Evolutionary conservation across 768 basidiomycete genomes (phyloP).

Genomic region (Termitomyces sp.): DNA sequence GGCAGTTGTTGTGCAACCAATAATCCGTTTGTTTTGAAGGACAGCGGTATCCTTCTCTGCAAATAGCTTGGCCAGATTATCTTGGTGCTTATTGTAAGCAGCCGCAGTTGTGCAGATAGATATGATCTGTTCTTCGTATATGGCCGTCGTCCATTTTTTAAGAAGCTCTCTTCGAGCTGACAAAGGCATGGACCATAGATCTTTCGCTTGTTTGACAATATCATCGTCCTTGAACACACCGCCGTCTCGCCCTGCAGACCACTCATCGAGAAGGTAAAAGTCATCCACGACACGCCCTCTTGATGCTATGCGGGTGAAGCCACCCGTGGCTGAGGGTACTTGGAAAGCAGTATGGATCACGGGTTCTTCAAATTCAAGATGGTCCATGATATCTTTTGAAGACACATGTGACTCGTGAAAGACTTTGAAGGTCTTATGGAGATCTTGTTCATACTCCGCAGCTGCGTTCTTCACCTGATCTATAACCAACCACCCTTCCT

Average conservation of each 20-base stretch:
- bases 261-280: conserved; percentile 1
- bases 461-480: background rate
- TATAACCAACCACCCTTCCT: background rate
- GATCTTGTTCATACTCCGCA: background rate
- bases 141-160: background rate
- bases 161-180: background rate
- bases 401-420: background rate
- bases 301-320: background rate
- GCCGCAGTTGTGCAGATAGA: background rate
- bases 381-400: background rate
- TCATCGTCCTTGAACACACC: background rate
- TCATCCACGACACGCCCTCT: background rate
- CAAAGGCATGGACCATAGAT: conserved; percentile 8
- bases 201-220: background rate
- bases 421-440: background rate
- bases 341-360: conserved; percentile 2
- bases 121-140: conserved; percentile 3
- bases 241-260: background rate
- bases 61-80: background rate
- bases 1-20: conserved; percentile 1
- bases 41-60: background rate
- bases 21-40: background rate
- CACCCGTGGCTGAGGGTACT: background rate
- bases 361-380: conserved; percentile 6
- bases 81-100: background rate